Base-by-base conservation (phyloP, 1,284 basidiomycete species). In the Irpex sp. region DNA sequence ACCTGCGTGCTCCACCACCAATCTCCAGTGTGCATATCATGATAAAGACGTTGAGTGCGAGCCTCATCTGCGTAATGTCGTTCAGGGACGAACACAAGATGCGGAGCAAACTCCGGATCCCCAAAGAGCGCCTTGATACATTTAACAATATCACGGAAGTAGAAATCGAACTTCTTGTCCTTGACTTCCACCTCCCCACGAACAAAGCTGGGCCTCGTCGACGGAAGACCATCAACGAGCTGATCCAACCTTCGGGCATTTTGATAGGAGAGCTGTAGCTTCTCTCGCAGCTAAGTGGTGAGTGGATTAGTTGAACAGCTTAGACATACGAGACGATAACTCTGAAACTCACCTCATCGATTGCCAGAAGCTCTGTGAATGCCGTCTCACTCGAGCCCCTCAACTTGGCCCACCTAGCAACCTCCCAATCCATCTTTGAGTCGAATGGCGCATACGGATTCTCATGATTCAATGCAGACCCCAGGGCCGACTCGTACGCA, bases 181-280 rank as follows among this genome's bases (percentile, higher is more conserved):
- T 42, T 42, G 12, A 73, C 61, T 4, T 61, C 28, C 10, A 72
- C 60, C 49, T 72, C 65, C 4, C 61, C 37, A 0, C 58, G 59
- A 5, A 61, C 14, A 56, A 74, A 74, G 1, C 19, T 21, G 0
- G 68, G 68, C 1, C 65, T 62, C 1, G 57, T 14, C 0, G 77
- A 10, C 75, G 67, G 65, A 9, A 73, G 51, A 9, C 67, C 35
- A 59, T 76, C 73, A 9, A 76, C 71, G 5, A 74, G 70, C 4
- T 62, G 54, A 48, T 77, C 73, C 9, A 77, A 67, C 35, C 73
- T 68, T 0, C 57, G 57, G 1, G 67, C 42, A 47, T 69, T 73
- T 45, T 67, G 68, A 67, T 64, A 77, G 0, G 71, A 74, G 0
- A 76, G 64, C 0, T 64, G n/a, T n/a, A n/a, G n/a, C n/a, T n/a